Conservation (phyloP, 169 alveolate genomes). For the Plasmodium ovale region DNA sequence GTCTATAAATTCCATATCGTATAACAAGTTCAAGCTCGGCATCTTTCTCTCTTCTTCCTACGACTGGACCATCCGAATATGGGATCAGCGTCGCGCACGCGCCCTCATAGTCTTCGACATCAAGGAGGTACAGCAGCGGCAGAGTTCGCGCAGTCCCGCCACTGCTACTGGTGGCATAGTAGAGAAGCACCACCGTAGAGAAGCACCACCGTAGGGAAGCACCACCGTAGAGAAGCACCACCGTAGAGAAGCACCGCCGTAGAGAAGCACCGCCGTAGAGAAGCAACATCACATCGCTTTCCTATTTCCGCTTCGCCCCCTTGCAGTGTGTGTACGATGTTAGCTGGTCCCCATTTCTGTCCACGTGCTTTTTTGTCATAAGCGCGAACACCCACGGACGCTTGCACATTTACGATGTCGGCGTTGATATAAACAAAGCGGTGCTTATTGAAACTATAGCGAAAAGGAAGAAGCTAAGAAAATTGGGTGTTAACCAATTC, state of each 20-base stretch:
- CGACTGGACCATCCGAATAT: slow-evolving; percentile 73
- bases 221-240: too few species aligned
- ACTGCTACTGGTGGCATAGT: too few species aligned
- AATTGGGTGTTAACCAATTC: slow-evolving; percentile 37
- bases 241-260: too few species aligned
- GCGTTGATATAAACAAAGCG: slow-evolving; percentile 64
- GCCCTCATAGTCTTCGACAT: slow-evolving; percentile 44
- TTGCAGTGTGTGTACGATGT: slow-evolving; percentile 67
- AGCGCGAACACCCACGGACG: slow-evolving; percentile 43
- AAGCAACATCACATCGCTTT: neutral
- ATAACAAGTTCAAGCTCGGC: slow-evolving; percentile 24
- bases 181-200: too few species aligned
- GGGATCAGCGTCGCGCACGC: slow-evolving; percentile 22
- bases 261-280: neutral
- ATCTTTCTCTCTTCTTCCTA: slow-evolving; percentile 69
- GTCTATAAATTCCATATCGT: slow-evolving; percentile 49
- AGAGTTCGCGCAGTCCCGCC: too few species aligned
- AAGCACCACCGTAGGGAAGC: too few species aligned
- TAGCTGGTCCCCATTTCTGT: slow-evolving; percentile 54
- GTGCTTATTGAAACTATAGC: slow-evolving; percentile 28
- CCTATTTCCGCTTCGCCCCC: neutral
- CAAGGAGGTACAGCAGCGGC: slow-evolving; percentile 77
- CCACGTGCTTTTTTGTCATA: slow-evolving; percentile 66
- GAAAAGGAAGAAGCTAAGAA: slow-evolving; percentile 41
- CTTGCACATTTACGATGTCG: slow-evolving; percentile 45